Percentiles rank a stretch among this genome's conserved stretches.
Conservation (phyloP, 2,329 filamentous ascomycete genomes). For the Metarhizium album region DNA sequence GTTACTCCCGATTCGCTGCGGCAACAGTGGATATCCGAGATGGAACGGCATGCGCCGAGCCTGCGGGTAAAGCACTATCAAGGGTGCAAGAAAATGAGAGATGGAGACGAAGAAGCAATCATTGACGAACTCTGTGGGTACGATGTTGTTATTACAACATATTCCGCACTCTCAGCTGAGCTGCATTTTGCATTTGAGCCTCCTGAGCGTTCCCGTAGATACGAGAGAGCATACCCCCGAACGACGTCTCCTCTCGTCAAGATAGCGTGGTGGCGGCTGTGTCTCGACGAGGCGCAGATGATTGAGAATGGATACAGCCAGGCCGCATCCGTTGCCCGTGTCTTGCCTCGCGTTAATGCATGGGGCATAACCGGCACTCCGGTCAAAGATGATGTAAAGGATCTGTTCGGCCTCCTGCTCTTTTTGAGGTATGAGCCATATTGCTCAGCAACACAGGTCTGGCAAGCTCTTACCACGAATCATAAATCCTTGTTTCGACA, state of each 20-base stretch:
- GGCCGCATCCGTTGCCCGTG: conserved; percentile 67
- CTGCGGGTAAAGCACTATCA: conserved; percentile 46
- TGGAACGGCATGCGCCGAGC: conserved; percentile 45
- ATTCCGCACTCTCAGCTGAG: conserved; percentile 64
- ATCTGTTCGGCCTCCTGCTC: conserved; percentile 68
- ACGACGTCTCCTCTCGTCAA: conserved; percentile 67
- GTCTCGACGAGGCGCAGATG: conserved; percentile 77
- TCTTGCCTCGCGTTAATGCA: conserved; percentile 73
- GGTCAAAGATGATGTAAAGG: conserved; percentile 64
- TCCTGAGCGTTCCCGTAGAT: conserved; percentile 57
- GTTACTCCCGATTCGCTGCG: conserved; percentile 46
- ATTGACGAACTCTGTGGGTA: conserved; percentile 35
- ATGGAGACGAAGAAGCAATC: conserved; percentile 27
- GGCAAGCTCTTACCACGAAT: conserved; percentile 52
- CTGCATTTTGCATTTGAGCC: conserved; percentile 64
- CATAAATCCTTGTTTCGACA: conserved; percentile 55
- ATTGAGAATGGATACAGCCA: conserved; percentile 80
- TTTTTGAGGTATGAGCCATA: conserved; percentile 77
- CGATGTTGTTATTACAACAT: conserved; percentile 55
- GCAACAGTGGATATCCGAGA: conserved; percentile 52
- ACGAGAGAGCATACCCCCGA: conserved; percentile 54
- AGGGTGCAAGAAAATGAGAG: conserved; percentile 31
- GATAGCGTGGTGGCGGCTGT: conserved; percentile 80
- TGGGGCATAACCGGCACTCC: conserved; percentile 91
- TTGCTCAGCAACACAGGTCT: conserved; percentile 50